Percentiles rank a stretch among this genome's conserved stretches.
Evolutionary conservation across 208 protist genomes (phyloP).

Genomic region (Trypanosoma brucei): DNA sequence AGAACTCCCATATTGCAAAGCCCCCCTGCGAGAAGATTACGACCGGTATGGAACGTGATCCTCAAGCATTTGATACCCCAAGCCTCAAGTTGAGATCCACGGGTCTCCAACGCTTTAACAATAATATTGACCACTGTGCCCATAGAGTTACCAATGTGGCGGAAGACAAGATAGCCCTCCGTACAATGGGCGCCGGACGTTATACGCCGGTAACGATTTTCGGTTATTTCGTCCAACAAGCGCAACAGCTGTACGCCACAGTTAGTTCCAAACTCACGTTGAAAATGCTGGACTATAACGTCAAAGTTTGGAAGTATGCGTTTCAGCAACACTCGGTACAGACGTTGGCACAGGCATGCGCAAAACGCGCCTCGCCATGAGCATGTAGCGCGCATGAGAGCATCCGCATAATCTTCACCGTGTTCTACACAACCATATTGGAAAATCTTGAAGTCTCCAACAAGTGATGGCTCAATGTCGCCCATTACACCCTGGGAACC

Average conservation of each 20-base stretch:
- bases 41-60: constrained; percentile 28
- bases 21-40: constrained; percentile 42
- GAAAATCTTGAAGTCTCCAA: constrained; percentile 12
- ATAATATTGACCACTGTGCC: background rate
- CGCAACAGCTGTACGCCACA: constrained; percentile 20
- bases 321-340: constrained; percentile 19
- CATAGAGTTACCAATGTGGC: constrained; percentile 15
- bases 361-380: constrained; percentile 19
- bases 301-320: constrained; percentile 4
- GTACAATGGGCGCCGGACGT: constrained; percentile 23
- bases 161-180: constrained; percentile 25
- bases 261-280: constrained; percentile 9
- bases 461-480: constrained; percentile 2
- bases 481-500: constrained; percentile 3
- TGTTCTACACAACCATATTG: background rate
- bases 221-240: constrained; percentile 23
- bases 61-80: constrained; percentile 54
- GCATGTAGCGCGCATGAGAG: constrained; percentile 10
- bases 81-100: constrained; percentile 20
- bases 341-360: constrained; percentile 17
- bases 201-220: constrained; percentile 25
- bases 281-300: constrained; percentile 5
- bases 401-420: background rate
- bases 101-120: constrained; percentile 7
- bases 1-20: constrained; percentile 63